Percentiles rank a stretch among this genome's conserved stretches.
phyloP scores from a whole-genome alignment of 768 basidiomycete genomes.

The Lepiota venenata region DNA sequence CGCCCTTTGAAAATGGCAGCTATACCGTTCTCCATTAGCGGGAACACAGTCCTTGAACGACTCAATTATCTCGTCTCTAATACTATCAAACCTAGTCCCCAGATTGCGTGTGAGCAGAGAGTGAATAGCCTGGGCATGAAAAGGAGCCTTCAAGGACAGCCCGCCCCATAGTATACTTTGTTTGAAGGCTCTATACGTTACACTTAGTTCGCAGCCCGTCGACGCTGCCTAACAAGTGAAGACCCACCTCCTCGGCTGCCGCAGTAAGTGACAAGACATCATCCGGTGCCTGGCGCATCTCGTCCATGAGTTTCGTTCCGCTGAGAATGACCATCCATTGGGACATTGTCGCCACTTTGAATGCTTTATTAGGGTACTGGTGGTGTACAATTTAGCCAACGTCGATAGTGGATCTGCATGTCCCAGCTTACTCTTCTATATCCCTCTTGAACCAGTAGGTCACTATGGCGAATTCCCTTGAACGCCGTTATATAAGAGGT shows the following conservation, averaged over 20 bases:
- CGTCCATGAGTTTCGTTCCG: slow-evolving; percentile 25
- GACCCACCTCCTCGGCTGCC: not conserved
- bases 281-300: slow-evolving; percentile 28
- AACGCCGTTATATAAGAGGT: slow-evolving; percentile 20
- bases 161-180: slow-evolving; percentile 26
- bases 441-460: slow-evolving; percentile 21
- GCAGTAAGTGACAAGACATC: slow-evolving; percentile 22
- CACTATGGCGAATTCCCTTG: slow-evolving; percentile 19
- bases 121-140: slow-evolving; percentile 7
- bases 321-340: slow-evolving; percentile 29
- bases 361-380: slow-evolving; percentile 20
- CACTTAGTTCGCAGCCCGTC: not conserved
- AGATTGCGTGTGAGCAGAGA: slow-evolving; percentile 8
- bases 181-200: slow-evolving; percentile 21
- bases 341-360: slow-evolving; percentile 23
- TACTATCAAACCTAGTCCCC: slow-evolving; percentile 3
- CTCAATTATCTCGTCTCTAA: slow-evolving; percentile 10
- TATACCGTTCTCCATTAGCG: slow-evolving; percentile 19
- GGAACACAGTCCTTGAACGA: slow-evolving; percentile 6
- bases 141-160: not conserved
- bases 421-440: slow-evolving; percentile 16
- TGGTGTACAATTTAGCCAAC: not conserved
- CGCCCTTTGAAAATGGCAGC: not conserved
- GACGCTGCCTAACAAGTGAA: no score
- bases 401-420: no score